Evolutionary conservation across 192 early-diverging fungal genomes (phyloP).

Genomic region (Coemansia sp.): DNA sequence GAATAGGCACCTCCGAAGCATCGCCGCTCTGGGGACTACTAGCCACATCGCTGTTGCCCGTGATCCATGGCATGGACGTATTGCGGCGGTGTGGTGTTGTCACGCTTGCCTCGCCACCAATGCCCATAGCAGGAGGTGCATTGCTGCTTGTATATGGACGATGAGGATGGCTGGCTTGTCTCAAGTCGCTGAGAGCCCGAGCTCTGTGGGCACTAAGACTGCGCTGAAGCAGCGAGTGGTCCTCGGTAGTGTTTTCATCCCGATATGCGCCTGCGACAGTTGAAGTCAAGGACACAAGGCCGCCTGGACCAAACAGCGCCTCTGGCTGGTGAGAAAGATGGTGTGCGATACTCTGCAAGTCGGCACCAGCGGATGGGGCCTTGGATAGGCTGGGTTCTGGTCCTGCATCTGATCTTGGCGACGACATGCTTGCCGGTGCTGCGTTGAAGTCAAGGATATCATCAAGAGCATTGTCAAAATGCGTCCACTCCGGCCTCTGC

Average conservation of each 20-base stretch:
- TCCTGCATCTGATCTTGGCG: constrained; percentile 5
- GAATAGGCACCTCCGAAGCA: background rate
- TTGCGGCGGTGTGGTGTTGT: constrained; percentile 33
- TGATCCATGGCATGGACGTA: constrained; percentile 47
- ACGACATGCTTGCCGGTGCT: background rate
- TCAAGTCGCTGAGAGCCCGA: constrained; percentile 43
- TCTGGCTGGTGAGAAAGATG: constrained; percentile 2
- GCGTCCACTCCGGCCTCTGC: constrained; percentile 45
- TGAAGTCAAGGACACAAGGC: constrained; percentile 11
- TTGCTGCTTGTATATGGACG: constrained; percentile 11
- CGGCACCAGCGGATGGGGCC: background rate
- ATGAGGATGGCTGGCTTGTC: background rate
- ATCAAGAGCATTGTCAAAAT: constrained; percentile 22
- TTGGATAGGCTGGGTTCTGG: background rate
- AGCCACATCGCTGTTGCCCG: constrained; percentile 4
- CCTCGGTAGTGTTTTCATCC: background rate
- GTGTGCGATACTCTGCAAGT: background rate
- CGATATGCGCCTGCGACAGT: constrained; percentile 8
- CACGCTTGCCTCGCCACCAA: background rate
- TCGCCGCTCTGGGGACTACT: constrained; percentile 1
- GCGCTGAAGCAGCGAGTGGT: constrained; percentile 18
- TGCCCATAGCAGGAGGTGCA: background rate
- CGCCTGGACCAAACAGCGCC: background rate
- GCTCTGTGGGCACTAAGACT: constrained; percentile 29
- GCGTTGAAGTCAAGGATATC: constrained; percentile 20